A percentile compares a stretch with the other conserved stretches of the same genome.
Evolutionary conservation across 2,329 filamentous ascomycete genomes (phyloP).

Genomic region (Cercospora citrullina): DNA sequence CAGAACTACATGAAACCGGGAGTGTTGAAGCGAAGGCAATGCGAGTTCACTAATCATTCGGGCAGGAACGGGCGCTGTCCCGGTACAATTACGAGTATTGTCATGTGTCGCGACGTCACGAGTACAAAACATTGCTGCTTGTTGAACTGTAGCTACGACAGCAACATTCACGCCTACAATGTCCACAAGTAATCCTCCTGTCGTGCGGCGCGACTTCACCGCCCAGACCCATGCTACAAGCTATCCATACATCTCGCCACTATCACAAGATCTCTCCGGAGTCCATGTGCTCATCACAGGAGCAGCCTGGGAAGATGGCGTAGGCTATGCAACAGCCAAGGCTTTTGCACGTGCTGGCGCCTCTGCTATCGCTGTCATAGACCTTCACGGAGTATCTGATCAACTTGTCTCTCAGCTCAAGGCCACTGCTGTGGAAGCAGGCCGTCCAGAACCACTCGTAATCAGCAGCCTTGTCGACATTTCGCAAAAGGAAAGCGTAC

Average conservation of each 20-base stretch:
- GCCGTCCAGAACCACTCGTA: conserved; percentile 42
- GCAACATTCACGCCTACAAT: not conserved
- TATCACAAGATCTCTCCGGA: conserved; percentile 22
- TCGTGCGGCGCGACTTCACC: conserved; percentile 15
- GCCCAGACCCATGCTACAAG: conserved; percentile 7
- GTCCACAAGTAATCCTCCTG: not conserved
- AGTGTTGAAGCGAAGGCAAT: not conserved
- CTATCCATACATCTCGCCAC: conserved; percentile 14
- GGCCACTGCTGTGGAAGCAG: conserved; percentile 39
- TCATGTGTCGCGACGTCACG: not conserved
- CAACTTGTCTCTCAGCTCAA: conserved; percentile 29
- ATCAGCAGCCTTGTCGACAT: conserved; percentile 48
- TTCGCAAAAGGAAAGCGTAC: conserved; percentile 40
- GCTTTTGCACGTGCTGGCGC: conserved; percentile 40
- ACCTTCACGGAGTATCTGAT: conserved; percentile 1
- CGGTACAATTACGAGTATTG: not conserved
- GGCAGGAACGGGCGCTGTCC: not conserved
- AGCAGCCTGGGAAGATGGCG: conserved; percentile 36
- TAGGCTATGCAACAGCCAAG: conserved; percentile 42
- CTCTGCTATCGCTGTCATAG: conserved; percentile 38
- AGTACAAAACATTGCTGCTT: not conserved
- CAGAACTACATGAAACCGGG: not conserved
- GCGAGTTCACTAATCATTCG: not conserved
- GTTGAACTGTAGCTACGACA: not conserved
- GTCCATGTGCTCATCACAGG: conserved; percentile 43